Evolutionary conservation across 768 basidiomycete species (phyloP).

Genomic region (Psilocybe azurescens): DNA sequence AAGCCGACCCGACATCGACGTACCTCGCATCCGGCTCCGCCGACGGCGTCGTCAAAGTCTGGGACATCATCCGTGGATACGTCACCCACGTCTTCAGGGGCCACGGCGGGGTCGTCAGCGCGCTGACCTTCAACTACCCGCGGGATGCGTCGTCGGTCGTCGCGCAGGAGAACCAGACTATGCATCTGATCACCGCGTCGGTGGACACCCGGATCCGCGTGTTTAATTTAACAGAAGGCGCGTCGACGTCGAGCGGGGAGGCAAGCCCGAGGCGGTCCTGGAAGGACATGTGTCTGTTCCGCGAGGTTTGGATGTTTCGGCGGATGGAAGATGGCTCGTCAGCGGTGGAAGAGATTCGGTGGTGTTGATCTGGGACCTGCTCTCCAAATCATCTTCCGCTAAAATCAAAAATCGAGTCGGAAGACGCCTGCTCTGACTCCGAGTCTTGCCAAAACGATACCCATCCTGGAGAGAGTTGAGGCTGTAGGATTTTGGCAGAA

Average conservation of each 20-base stretch:
- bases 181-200: constrained; percentile 89
- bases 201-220: constrained; percentile 93
- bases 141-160: constrained; percentile 55
- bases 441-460: constrained; percentile 77
- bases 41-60: constrained; percentile 96
- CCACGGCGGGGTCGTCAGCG: constrained; percentile 97
- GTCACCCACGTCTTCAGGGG: constrained; percentile 95
- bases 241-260: constrained; percentile 58
- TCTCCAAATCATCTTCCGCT: constrained; percentile 26
- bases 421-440: constrained; percentile 57
- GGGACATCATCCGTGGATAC: constrained; percentile 88
- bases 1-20: constrained; percentile 82
- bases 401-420: constrained; percentile 52
- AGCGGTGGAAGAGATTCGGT: constrained; percentile 95
- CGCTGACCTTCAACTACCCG: constrained; percentile 84
- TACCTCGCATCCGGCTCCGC: constrained; percentile 96
- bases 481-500: constrained; percentile 76
- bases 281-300: constrained; percentile 97
- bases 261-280: constrained; percentile 78
- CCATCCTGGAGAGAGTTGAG: constrained; percentile 86
- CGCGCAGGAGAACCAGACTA: constrained; percentile 48
- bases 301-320: constrained; percentile 83
- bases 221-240: constrained; percentile 80
- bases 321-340: constrained; percentile 88
- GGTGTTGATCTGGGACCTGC: constrained; percentile 90